Evolutionary conservation across 441 rosid species (phyloP).

Genomic region (Gossypium schwendimanii): DNA sequence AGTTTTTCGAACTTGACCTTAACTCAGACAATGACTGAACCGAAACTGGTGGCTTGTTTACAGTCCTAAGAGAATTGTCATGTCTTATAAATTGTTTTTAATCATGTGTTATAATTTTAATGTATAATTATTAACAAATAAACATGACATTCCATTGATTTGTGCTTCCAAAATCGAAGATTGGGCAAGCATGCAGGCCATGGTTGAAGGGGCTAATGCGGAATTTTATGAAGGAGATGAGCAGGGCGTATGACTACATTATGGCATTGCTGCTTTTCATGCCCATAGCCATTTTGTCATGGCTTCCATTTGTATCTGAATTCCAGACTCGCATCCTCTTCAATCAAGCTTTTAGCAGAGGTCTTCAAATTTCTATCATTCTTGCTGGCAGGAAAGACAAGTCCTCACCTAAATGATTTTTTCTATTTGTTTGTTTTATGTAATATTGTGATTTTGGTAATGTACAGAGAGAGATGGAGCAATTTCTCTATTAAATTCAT

Average conservation of each 20-base stretch:
- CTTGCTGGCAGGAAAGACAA: conserved; percentile 50
- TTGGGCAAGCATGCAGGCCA: conserved; percentile 70
- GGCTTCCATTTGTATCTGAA: conserved; percentile 82
- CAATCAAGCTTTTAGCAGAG: conserved; percentile 92
- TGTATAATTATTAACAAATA: not conserved
- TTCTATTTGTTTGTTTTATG: not conserved
- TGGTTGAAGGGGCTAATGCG: conserved; percentile 51
- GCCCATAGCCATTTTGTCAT: conserved; percentile 69
- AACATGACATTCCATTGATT: not conserved
- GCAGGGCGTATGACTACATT: conserved; percentile 71
- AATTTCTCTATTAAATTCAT: not conserved
- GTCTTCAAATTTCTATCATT: conserved; percentile 90
- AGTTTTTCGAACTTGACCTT: not conserved
- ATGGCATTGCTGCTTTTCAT: conserved; percentile 74
- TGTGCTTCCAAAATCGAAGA: conserved; percentile 31
- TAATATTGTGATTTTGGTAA: not conserved
- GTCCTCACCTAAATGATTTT: conserved; percentile 18
- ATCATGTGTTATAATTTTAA: not conserved
- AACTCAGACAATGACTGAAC: not conserved
- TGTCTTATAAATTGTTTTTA: not conserved
- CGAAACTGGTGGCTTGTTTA: not conserved
- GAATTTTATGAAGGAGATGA: conserved; percentile 82
- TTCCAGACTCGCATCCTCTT: conserved; percentile 86
- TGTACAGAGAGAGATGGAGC: not conserved
- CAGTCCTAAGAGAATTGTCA: not conserved